Percentiles rank a stretch among this genome's conserved stretches.
phyloP scores from a whole-genome alignment of 495 filamentous ascomycete genomes.

The Neurospora intermedia region DNA sequence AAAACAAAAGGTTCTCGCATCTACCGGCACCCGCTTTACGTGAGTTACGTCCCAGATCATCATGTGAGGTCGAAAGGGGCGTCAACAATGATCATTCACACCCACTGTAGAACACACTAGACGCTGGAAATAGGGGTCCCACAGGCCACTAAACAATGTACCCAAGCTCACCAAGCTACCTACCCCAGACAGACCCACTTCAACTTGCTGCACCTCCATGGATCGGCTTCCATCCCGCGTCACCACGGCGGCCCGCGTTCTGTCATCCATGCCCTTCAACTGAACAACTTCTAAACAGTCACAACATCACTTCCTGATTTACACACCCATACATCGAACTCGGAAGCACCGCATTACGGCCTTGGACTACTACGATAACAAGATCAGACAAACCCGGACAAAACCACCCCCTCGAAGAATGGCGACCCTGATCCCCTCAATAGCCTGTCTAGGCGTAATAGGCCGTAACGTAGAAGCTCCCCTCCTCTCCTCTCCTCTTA shows the following conservation, averaged over 20 bases:
- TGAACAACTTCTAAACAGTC: not conserved
- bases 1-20: not conserved
- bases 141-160: not conserved
- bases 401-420: slow-evolving; percentile 13
- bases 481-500: no score
- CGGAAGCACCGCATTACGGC: not conserved
- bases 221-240: not conserved
- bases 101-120: not conserved
- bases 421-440: slow-evolving; percentile 50
- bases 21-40: not conserved
- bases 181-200: not conserved
- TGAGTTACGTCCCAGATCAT: not conserved
- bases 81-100: not conserved
- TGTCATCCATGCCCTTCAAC: not conserved
- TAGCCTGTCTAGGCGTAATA: slow-evolving; percentile 88
- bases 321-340: not conserved
- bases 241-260: not conserved
- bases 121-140: not conserved
- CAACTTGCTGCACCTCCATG: not conserved
- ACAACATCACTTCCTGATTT: not conserved
- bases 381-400: not conserved
- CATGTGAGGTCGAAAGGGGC: not conserved
- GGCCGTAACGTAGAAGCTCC: slow-evolving; percentile 60
- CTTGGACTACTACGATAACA: not conserved
- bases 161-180: not conserved